These are phyloP conservation scores for Paramyrothecium roridum DNA, from an alignment of 2,329 filamentous ascomycete genomes.

Conservation along the genomic window DNA sequence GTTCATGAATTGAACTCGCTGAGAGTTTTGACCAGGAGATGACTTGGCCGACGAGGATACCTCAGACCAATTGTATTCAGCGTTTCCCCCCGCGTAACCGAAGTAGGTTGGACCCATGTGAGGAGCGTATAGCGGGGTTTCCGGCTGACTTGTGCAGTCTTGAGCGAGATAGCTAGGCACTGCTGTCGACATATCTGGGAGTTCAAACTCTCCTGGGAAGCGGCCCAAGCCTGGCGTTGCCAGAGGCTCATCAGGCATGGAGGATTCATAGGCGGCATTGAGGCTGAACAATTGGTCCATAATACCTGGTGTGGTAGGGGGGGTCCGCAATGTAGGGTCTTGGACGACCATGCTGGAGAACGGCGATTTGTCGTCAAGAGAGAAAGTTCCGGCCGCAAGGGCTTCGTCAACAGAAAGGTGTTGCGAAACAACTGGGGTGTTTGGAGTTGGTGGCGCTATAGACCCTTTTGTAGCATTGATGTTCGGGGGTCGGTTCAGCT, in stretches of 20 bases:
- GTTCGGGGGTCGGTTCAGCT: constrained; percentile 39
- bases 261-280: constrained; percentile 35
- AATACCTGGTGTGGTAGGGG: constrained; percentile 50
- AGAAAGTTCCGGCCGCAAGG: constrained; percentile 29
- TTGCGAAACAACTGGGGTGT: constrained; percentile 40
- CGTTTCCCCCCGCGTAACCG: constrained; percentile 30
- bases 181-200: constrained; percentile 33
- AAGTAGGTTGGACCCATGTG: constrained; percentile 41
- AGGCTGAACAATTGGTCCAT: constrained; percentile 36
- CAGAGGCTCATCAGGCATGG: constrained; percentile 44
- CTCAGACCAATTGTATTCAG: constrained; percentile 51
- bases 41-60: constrained; percentile 32
- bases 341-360: constrained; percentile 25
- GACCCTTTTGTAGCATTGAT: constrained; percentile 32
- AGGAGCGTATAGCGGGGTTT: constrained; percentile 43
- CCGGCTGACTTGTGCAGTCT: constrained; percentile 39
- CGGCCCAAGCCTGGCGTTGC: constrained; percentile 43
- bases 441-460: constrained; percentile 46
- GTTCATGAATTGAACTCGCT: constrained; percentile 31
- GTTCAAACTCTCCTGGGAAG: constrained; percentile 45
- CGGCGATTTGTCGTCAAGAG: constrained; percentile 24
- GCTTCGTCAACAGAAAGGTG: constrained; percentile 36
- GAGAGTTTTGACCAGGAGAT: constrained; percentile 26
- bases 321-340: constrained; percentile 48
- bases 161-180: constrained; percentile 43